A percentile compares a stretch with the other conserved stretches of the same genome.
phyloP scores from a whole-genome alignment of 2,329 filamentous ascomycete species.

The Dissoconium aciculare region DNA sequence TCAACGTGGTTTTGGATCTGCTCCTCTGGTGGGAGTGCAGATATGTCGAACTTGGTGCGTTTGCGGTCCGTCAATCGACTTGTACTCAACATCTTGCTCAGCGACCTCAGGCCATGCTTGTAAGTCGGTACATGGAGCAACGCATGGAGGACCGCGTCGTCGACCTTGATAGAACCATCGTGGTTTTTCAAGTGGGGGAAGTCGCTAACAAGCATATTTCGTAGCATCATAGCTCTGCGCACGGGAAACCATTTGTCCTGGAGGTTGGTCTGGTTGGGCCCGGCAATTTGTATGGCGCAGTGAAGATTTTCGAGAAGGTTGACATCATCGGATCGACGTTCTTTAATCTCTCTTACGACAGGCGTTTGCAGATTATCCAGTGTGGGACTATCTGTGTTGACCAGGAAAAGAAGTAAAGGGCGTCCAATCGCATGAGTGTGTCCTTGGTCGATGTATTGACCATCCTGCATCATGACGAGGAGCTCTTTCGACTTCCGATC shows the following conservation, averaged over 20 bases:
- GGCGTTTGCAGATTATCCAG: constrained; percentile 17
- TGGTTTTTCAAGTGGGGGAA: constrained; percentile 20
- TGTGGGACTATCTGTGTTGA: constrained; percentile 18
- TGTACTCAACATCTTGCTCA: constrained; percentile 24
- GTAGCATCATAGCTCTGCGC: constrained; percentile 22
- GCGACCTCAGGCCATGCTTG: constrained; percentile 22
- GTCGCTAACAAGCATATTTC: constrained; percentile 20
- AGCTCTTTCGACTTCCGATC: too few species aligned
- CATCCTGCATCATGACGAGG: constrained; percentile 19
- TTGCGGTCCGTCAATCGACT: constrained; percentile 17
- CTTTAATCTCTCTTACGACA: constrained; percentile 12
- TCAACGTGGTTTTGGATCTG: constrained; percentile 25
- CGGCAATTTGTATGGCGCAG: constrained; percentile 19
- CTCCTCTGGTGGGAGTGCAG: constrained; percentile 23
- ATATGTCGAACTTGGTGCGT: constrained; percentile 22
- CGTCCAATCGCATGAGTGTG: constrained; percentile 16
- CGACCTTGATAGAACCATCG: constrained; percentile 19
- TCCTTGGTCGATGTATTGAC: constrained; percentile 18
- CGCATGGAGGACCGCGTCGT: constrained; percentile 23
- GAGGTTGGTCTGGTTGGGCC: constrained; percentile 18
- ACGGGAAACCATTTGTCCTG: constrained; percentile 20
- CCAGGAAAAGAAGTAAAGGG: constrained; percentile 21
- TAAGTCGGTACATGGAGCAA: constrained; percentile 22
- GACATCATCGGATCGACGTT: constrained; percentile 14
- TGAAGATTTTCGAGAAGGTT: constrained; percentile 21